Conservation (phyloP, 176 grass and related monocot species). For the Cenchrus fungigraminus region DNA sequence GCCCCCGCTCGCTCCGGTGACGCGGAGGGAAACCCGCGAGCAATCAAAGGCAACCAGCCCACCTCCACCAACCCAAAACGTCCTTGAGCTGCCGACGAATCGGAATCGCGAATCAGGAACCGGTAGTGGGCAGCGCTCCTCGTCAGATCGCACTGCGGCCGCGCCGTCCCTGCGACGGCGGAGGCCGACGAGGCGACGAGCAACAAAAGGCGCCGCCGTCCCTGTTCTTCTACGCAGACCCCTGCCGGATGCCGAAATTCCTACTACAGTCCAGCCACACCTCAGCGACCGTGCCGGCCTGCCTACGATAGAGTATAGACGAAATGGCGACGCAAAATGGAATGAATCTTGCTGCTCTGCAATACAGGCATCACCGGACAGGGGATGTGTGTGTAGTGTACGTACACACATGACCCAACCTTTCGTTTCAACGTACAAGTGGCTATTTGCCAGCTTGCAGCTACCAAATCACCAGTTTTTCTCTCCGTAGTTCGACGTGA, state of each 20-base stretch:
- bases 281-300: background rate
- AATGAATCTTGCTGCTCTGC: too few species aligned
- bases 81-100: background rate
- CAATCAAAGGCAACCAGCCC: background rate
- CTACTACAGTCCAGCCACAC: background rate
- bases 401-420: too few species aligned
- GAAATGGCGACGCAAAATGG: too few species aligned
- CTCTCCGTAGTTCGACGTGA: too few species aligned
- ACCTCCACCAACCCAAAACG: slow-evolving; percentile 3
- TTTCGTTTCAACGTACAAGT: too few species aligned
- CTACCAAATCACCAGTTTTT: too few species aligned
- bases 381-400: too few species aligned
- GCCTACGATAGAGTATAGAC: background rate
- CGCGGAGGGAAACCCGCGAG: slow-evolving; percentile 11
- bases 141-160: slow-evolving; percentile 12
- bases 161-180: background rate
- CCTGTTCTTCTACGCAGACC: background rate
- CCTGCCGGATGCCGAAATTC: background rate
- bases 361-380: too few species aligned
- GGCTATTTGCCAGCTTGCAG: too few species aligned
- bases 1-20: background rate
- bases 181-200: background rate
- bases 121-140: background rate
- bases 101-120: background rate
- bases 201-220: background rate